Conservation (phyloP, 2,329 filamentous ascomycete species). For the Cercospora zeina region DNA sequence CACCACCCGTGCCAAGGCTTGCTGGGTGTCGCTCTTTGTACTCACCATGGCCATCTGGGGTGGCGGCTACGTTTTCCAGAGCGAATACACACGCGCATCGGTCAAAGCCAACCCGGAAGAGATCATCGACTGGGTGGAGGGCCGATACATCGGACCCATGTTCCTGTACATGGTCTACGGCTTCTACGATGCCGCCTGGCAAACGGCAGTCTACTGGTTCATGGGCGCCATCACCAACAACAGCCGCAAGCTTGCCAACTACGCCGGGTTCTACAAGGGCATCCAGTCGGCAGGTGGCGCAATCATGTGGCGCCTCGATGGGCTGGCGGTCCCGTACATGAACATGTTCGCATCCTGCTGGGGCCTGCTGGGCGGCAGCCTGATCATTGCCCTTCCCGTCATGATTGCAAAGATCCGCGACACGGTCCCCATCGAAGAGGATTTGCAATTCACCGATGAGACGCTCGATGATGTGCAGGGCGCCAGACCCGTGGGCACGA, state of each 20-base stretch:
- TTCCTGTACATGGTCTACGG: slow-evolving; percentile 90
- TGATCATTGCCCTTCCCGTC: slow-evolving; percentile 75
- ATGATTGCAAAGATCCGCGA: slow-evolving; percentile 79
- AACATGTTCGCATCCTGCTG: slow-evolving; percentile 73
- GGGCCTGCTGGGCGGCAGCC: slow-evolving; percentile 71
- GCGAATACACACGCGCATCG: slow-evolving; percentile 53
- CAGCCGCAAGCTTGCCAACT: slow-evolving; percentile 85
- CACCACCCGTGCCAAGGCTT: slow-evolving; percentile 65
- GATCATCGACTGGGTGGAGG: slow-evolving; percentile 66
- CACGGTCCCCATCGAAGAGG: slow-evolving; percentile 75
- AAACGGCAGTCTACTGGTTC: slow-evolving; percentile 91
- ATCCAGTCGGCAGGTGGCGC: slow-evolving; percentile 86
- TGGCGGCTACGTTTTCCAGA: slow-evolving; percentile 76
- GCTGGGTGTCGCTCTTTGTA: slow-evolving; percentile 62
- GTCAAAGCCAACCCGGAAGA: slow-evolving; percentile 31
- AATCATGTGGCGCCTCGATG: slow-evolving; percentile 71
- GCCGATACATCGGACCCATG: slow-evolving; percentile 74
- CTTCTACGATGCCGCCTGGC: slow-evolving; percentile 85
- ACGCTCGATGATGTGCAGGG: slow-evolving; percentile 67
- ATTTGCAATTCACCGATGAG: slow-evolving; percentile 82
- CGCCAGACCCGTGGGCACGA: slow-evolving; percentile 23
- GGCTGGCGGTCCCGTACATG: slow-evolving; percentile 62
- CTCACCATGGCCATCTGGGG: slow-evolving; percentile 81
- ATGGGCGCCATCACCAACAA: slow-evolving; percentile 95
- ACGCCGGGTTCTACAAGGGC: slow-evolving; percentile 86